A percentile compares a stretch with the other conserved stretches of the same genome.
Evolutionary conservation across 2,329 filamentous ascomycete genomes (phyloP).

Genomic region (Cordyceps sp.): DNA sequence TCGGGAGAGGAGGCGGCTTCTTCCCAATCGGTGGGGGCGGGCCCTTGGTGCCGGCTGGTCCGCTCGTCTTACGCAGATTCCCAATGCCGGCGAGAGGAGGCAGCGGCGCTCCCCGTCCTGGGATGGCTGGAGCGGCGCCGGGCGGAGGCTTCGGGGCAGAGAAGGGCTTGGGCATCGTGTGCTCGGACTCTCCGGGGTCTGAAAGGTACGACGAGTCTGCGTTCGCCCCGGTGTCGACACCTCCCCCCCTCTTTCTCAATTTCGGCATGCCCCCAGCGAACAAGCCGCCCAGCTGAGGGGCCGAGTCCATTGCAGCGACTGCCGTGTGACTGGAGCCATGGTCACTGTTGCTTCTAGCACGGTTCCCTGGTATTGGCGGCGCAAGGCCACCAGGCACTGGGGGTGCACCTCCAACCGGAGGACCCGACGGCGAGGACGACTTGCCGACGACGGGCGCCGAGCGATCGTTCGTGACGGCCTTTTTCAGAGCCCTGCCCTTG

Average conservation of each 20-base stretch:
- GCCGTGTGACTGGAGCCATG: constrained; percentile 31
- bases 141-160: constrained; percentile 44
- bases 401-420: constrained; percentile 58
- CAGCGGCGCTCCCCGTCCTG: constrained; percentile 23
- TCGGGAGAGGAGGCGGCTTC: constrained; percentile 50
- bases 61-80: constrained; percentile 43
- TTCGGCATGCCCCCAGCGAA: constrained; percentile 95
- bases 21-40: constrained; percentile 68
- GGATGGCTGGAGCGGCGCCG: constrained; percentile 40
- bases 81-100: constrained; percentile 25
- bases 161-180: constrained; percentile 24
- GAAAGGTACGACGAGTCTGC: constrained; percentile 57
- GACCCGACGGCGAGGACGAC: constrained; percentile 25
- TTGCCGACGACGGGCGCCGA: constrained; percentile 54
- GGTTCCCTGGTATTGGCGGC: constrained; percentile 53
- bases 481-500: constrained; percentile 68
- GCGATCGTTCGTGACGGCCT: constrained; percentile 80
- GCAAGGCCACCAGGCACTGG: constrained; percentile 56
- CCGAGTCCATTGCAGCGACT: constrained; percentile 31
- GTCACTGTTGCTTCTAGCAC: constrained; percentile 76
- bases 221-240: constrained; percentile 49
- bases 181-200: constrained; percentile 41
- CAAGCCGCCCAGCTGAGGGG: constrained; percentile 71
- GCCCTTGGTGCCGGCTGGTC: constrained; percentile 12
- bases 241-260: constrained; percentile 71